A percentile compares a stretch with the other conserved stretches of the same genome.
phyloP scores from a whole-genome alignment of 1,284 basidiomycete genomes.

The Austroboletus novae-zelandiae region DNA sequence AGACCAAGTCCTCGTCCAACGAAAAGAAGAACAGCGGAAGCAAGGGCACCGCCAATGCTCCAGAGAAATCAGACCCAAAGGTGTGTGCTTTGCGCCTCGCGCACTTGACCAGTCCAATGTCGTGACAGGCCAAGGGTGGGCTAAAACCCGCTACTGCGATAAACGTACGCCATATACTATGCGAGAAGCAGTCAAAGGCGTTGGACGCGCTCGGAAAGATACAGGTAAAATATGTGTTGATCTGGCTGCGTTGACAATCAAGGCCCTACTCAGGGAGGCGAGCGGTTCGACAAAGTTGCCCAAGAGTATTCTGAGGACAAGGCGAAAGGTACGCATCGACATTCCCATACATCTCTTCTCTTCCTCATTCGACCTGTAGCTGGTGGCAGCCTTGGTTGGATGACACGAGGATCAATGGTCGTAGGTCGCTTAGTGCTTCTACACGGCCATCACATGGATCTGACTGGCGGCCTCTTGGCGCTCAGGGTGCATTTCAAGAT shows the following conservation, averaged over 20 bases:
- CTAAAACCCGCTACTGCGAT: slow-evolving; percentile 75
- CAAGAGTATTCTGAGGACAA: slow-evolving; percentile 88
- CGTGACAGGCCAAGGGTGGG: slow-evolving; percentile 47
- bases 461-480: neutral
- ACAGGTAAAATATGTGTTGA: slow-evolving; percentile 43
- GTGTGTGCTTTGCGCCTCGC: slow-evolving; percentile 11
- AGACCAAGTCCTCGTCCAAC: slow-evolving; percentile 42
- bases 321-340: slow-evolving; percentile 59
- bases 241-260: slow-evolving; percentile 3
- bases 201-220: slow-evolving; percentile 75
- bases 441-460: neutral
- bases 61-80: slow-evolving; percentile 28
- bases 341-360: neutral
- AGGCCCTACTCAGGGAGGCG: slow-evolving; percentile 51
- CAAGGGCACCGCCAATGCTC: slow-evolving; percentile 31
- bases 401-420: slow-evolving; percentile 80
- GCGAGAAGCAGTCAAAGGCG: slow-evolving; percentile 80
- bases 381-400: slow-evolving; percentile 83
- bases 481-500: slow-evolving; percentile 73
- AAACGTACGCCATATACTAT: slow-evolving; percentile 83
- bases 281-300: slow-evolving; percentile 80
- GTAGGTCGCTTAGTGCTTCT: slow-evolving; percentile 30
- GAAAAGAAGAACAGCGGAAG: slow-evolving; percentile 37
- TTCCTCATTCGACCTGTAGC: slow-evolving; percentile 40
- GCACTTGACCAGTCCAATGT: neutral